A percentile compares a stretch with the other conserved stretches of the same genome.
Conservation (phyloP, 768 basidiomycete species). For the Mycena sanguinolenta region DNA sequence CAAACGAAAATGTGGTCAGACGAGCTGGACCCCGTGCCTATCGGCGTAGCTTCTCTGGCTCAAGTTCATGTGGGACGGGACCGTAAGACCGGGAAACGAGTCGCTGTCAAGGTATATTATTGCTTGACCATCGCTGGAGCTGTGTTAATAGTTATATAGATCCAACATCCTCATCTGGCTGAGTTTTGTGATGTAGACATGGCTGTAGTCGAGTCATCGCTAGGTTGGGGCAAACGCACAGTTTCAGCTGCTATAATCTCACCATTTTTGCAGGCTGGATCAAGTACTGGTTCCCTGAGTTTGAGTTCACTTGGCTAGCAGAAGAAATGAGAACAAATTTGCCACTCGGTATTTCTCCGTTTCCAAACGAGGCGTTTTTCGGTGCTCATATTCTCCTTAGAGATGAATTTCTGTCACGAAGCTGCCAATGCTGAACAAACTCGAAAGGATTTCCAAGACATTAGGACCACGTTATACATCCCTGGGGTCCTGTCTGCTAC, state of each 20-base stretch:
- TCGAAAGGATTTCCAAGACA: constrained; percentile 73
- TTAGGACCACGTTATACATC: constrained; percentile 88
- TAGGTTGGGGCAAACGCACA: constrained; percentile 60
- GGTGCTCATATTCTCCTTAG: constrained; percentile 67
- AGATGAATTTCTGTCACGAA: constrained; percentile 96
- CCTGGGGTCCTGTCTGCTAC: constrained; percentile 85
- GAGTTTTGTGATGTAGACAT: constrained; percentile 95
- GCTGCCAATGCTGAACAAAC: constrained; percentile 86
- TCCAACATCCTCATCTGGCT: constrained; percentile 93
- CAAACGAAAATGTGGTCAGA: constrained; percentile 37
- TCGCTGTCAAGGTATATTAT: constrained; percentile 84
- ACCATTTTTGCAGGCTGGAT: constrained; percentile 71
- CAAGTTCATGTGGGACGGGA: constrained; percentile 92
- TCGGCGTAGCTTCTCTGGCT: constrained; percentile 95
- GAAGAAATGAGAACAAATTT: constrained; percentile 93
- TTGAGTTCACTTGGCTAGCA: constrained; percentile 94
- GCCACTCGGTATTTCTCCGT: constrained; percentile 28
- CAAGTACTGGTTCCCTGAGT: constrained; percentile 94
- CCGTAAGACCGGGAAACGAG: constrained; percentile 75
- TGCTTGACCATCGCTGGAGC: no score
- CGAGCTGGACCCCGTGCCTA: constrained; percentile 87
- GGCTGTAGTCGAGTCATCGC: constrained; percentile 82
- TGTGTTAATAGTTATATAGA: constrained; percentile 56
- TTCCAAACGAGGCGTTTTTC: background rate
- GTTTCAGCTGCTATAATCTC: constrained; percentile 14